Base-by-base conservation (phyloP, 352 stramenopile genomes). In the Globisporangium mamillatum region DNA sequence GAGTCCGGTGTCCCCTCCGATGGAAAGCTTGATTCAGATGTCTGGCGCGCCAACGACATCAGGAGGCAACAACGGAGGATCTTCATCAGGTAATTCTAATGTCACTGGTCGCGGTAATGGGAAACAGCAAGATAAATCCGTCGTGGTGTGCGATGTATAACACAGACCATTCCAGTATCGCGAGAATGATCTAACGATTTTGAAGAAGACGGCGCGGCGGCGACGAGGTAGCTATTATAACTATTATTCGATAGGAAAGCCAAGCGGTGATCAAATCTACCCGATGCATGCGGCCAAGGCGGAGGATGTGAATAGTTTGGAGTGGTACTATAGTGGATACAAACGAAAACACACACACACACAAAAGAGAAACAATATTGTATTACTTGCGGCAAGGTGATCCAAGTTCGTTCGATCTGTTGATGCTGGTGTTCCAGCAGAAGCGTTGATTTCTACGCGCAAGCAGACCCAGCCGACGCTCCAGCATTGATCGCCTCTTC, bases 261-360 rank as follows among this genome's bases (percentile, higher is more conserved):
- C 29, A 54, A 32, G 57, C 50, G 32, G 57, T 54, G 55, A 63
- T 53, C 48, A 48, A 57, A 62, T 53, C 24, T 38, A 63, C 52
- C 52, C 61, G 41, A 50, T 22, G 41, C 41, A 41, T 32, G 55
- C 60, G 18, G 20, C 55, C 52, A 63, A 62, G 20, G 60, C 34
- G 52, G 36, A 38, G 62, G 57, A 75, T 85, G 78, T 82, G 73
- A 75, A 83, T 81, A 78, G 67, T 77, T 72, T 78, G 72, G 73
- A 76, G 74, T 75, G 74, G 76, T 86, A 86, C 74, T 74, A 86
- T 74, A 76, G 67, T 60, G 52, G 52, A 74, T 68, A 66, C 55
- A 56, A 61, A 50, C 41, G 41, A 66, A 32, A 61, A 58, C 14
- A 29, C 60, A 29, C 60, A 61, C 20, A 57, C 54, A 53, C 54